Base-by-base conservation (phyloP, 805 yeast genomes). In the Ascoidea asiatica region DNA sequence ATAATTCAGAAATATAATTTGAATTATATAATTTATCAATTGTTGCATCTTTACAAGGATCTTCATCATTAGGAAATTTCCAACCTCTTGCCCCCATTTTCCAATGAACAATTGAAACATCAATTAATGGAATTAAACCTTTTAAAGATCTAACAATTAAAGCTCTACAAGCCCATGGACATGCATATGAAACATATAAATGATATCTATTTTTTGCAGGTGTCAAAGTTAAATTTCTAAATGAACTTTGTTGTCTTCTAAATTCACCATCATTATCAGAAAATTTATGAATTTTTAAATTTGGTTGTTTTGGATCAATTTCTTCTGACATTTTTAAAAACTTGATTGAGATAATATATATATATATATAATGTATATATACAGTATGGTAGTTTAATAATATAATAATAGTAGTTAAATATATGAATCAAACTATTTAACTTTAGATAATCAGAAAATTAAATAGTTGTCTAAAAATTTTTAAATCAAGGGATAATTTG, bases 131-230 rank as follows among this genome's bases (percentile, higher is more conserved):
- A n/a, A 66, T 60, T 42, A 82, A 60, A 1, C 95, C 95, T 65
- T 88, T 87, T 50, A 90, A 66, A 11, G 72, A 62, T 44, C 96
- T 65, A 2, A 80, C 70, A 44, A 87, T 80, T 47, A 89, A 67
- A 0, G 89, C 77, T 50, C 97, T 72, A 57, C 86, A 95, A 1
- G 97, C 97, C 75, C 97, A 90, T 4, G 98, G 97, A 63, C 98
- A 90, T 1, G 95, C 95, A 42, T 71, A 67, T 1, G 92, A 81
- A 8, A 87, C 95, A 54, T 83, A 89, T 45, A 88, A 70, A 62
- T 89, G 95, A 58, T 90, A 90, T 55, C 98, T 72, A 46, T 75
- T 75, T 40, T 72, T 69, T 56, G 87, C 95, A 4, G 95, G 86
- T 1, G 71, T 53, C 2, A 83, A 73, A 40, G 88, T 77, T 20